Evolutionary conservation across 2,329 filamentous ascomycete species (phyloP).

Genomic region (Penicillium corylophilum): DNA sequence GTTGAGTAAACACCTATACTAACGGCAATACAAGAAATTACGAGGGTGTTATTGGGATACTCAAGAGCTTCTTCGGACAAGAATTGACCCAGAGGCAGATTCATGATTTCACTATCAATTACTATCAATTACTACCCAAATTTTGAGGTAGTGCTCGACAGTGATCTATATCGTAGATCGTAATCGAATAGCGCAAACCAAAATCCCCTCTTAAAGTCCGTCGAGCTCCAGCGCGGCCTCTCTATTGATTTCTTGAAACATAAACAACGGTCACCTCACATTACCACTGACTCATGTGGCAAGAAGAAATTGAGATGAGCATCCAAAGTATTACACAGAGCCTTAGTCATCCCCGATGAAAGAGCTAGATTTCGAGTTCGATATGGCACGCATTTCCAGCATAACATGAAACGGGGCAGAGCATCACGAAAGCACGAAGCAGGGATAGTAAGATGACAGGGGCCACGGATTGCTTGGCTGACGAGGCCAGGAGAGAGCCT

Average conservation of each 20-base stretch:
- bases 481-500: neutral
- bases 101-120: neutral
- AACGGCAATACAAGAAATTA: no score
- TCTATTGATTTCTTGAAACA: neutral
- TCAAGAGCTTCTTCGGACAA: neutral
- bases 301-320: neutral
- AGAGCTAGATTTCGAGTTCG: neutral
- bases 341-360: neutral
- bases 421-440: neutral
- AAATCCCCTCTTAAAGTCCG: neutral
- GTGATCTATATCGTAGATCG: neutral
- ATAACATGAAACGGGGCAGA: neutral
- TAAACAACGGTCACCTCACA: neutral
- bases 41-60: neutral
- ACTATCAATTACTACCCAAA: no score
- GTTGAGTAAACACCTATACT: no score
- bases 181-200: neutral
- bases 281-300: neutral
- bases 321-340: neutral
- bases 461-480: constrained; percentile 7
- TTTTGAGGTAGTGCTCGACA: neutral
- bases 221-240: neutral
- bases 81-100: neutral
- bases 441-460: constrained; percentile 2
- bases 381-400: neutral